Percentiles rank a stretch among this genome's conserved stretches.
Conservation (phyloP, 345 rosid species). For the Populus deltoides region DNA sequence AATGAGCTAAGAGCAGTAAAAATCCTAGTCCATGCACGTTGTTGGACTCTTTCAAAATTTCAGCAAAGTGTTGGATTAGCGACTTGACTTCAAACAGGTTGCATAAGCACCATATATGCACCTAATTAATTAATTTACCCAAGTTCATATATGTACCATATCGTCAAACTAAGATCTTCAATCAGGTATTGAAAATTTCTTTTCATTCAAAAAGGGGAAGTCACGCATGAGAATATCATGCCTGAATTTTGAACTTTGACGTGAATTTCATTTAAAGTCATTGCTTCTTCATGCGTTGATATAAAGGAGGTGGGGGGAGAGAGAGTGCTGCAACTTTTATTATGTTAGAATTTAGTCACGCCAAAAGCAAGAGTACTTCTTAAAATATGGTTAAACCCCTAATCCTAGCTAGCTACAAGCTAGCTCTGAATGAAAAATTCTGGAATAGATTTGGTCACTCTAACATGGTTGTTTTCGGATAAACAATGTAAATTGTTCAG, state of each 20-base stretch:
- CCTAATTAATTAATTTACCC: background rate
- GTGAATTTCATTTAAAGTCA: background rate
- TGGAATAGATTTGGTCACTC: conserved; percentile 7
- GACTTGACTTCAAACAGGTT: background rate
- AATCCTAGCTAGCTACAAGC: background rate
- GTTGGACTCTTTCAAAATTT: background rate
- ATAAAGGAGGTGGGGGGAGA: background rate
- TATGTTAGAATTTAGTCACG: background rate
- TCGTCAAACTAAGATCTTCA: background rate
- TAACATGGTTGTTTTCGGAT: background rate
- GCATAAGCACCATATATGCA: background rate
- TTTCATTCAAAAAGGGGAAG: background rate
- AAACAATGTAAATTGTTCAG: background rate
- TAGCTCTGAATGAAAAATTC: conserved; percentile 8
- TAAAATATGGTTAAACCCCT: background rate
- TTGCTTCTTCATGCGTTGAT: background rate
- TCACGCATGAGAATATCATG: background rate
- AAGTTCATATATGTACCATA: background rate
- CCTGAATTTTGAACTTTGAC: background rate
- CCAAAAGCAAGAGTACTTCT: background rate
- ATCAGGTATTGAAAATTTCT: background rate
- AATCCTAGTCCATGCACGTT: background rate
- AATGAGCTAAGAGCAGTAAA: background rate
- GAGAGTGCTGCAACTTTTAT: background rate
- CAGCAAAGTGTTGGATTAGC: background rate